Evolutionary conservation across 2,329 filamentous ascomycete genomes (phyloP).

Genomic region (Aspergillus phoenicis): DNA sequence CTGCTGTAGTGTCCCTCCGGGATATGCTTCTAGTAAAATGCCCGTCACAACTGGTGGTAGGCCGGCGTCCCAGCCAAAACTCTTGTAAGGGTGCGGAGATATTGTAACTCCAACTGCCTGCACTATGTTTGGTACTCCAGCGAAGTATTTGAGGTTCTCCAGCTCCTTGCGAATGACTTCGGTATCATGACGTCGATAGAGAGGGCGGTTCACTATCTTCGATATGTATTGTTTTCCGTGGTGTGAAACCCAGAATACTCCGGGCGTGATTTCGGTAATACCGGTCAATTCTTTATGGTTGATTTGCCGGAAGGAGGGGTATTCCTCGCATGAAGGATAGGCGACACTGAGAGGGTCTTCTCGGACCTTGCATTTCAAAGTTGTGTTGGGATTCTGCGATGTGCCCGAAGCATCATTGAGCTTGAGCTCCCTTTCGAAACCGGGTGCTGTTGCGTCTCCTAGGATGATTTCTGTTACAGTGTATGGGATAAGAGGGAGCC

Average conservation of each 20-base stretch:
- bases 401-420: conserved; percentile 1
- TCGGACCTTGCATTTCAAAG: conserved; percentile 13
- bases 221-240: conserved; percentile 16
- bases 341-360: conserved; percentile 18
- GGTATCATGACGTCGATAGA: conserved; percentile 21
- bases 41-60: conserved; percentile 19
- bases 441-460: conserved; percentile 7
- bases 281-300: conserved; percentile 13
- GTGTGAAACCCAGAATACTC: conserved; percentile 19
- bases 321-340: conserved; percentile 17
- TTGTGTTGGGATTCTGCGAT: conserved; percentile 3
- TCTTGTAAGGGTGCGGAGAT: conserved; percentile 21
- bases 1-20: conserved; percentile 20
- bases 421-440: not conserved
- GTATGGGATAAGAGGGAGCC: conserved; percentile 20
- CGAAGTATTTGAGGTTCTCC: conserved; percentile 24
- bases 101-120: conserved; percentile 22
- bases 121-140: conserved; percentile 19
- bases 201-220: conserved; percentile 22
- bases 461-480: conserved; percentile 26
- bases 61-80: conserved; percentile 5
- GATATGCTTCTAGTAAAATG: conserved; percentile 23
- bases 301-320: conserved; percentile 19
- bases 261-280: conserved; percentile 17
- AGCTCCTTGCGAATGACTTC: conserved; percentile 23